phyloP scores from a whole-genome alignment of 2,329 filamentous ascomycete genomes.

The Alternaria tenuissima region DNA sequence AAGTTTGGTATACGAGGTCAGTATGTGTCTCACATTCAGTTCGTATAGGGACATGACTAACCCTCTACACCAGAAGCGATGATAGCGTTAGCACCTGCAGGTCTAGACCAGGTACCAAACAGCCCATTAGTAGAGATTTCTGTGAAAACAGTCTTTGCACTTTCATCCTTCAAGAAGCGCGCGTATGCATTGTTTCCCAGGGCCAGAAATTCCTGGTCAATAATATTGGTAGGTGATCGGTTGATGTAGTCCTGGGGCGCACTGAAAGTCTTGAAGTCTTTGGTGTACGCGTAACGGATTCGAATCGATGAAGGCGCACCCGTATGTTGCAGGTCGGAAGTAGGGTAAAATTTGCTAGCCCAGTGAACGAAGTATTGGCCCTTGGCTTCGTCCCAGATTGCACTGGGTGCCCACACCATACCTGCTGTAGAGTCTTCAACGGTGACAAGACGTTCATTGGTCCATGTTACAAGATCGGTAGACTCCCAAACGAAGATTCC shows the following conservation, averaged over 20 bases:
- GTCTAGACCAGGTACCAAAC: constrained; percentile 62
- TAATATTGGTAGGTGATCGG: constrained; percentile 58
- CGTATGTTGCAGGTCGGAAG: constrained; percentile 59
- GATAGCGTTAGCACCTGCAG: constrained; percentile 54
- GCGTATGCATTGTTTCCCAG: constrained; percentile 57
- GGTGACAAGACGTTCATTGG: constrained; percentile 56
- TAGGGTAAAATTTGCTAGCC: constrained; percentile 57
- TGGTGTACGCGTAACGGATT: constrained; percentile 65
- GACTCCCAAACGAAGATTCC: constrained; percentile 66
- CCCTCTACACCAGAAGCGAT: constrained; percentile 47
- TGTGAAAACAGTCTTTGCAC: constrained; percentile 61
- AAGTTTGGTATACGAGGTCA: too few species aligned
- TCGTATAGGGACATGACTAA: too few species aligned
- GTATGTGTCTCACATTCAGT: too few species aligned
- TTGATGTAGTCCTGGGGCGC: constrained; percentile 62
- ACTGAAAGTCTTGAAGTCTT: constrained; percentile 63
- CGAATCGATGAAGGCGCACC: constrained; percentile 54
- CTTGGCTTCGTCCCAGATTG: constrained; percentile 61
- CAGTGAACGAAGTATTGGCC: constrained; percentile 60
- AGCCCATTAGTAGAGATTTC: constrained; percentile 60
- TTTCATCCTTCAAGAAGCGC: constrained; percentile 66
- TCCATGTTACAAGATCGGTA: constrained; percentile 61
- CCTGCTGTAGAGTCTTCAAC: constrained; percentile 64
- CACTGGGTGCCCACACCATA: constrained; percentile 67
- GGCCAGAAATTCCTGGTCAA: constrained; percentile 65